Evolutionary conservation across 2,329 filamentous ascomycete genomes (phyloP).

Genomic region (Cryphonectria nitschkei): DNA sequence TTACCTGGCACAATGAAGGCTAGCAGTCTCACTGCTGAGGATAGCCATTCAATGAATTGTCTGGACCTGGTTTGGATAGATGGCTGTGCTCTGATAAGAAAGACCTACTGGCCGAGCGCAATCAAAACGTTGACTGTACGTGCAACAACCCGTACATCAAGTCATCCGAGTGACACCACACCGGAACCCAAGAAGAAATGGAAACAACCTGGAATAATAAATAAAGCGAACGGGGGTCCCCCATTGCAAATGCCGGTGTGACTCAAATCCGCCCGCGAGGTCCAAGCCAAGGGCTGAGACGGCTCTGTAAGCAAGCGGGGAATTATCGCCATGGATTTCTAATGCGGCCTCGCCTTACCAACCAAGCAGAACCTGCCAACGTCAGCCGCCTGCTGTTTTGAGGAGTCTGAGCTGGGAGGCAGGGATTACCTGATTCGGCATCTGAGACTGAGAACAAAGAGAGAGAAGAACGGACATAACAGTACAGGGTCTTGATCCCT

Average conservation of each 20-base stretch:
- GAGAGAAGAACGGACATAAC: not conserved
- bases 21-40: constrained; percentile 4
- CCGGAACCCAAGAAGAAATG: too few relatives aligned
- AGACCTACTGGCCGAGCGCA: not conserved
- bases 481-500: not conserved
- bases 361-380: constrained; percentile 1
- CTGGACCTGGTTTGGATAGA: not conserved
- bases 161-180: not conserved
- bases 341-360: not conserved
- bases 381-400: not conserved
- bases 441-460: constrained; percentile 2
- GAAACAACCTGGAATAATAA: too few relatives aligned
- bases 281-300: not conserved
- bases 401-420: not conserved
- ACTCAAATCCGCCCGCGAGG: not conserved
- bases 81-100: not conserved
- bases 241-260: not conserved
- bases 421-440: constrained; percentile 3
- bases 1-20: not conserved
- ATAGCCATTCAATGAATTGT: not conserved
- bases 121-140: not conserved
- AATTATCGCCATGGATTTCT: not conserved
- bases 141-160: not conserved
- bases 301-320: constrained; percentile 11
- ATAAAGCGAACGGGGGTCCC: too few relatives aligned